A percentile compares a stretch with the other conserved stretches of the same genome.
These are phyloP conservation scores for Alloteropsis angusta DNA, from an alignment of 202 grass and related monocot genomes.

Conservation along the genomic window DNA sequence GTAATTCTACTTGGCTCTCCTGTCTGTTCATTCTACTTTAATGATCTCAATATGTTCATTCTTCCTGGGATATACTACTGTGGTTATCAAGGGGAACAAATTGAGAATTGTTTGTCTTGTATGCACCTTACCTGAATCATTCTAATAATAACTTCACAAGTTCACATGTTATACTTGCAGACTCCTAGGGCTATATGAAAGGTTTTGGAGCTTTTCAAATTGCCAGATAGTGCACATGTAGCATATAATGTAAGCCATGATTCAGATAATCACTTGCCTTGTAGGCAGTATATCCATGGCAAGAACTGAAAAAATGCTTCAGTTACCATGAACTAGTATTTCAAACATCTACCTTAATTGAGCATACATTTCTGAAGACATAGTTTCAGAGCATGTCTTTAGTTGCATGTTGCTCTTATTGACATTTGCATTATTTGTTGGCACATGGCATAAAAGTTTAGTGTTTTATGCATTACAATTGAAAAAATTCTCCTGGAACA, in stretches of 20 bases:
- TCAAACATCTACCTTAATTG: neutral
- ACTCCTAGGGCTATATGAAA: neutral
- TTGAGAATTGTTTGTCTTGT: conserved; percentile 4
- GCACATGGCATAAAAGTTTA: neutral
- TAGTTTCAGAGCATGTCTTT: conserved; percentile 3
- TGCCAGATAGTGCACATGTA: neutral
- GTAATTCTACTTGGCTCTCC: neutral
- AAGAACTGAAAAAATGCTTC: neutral
- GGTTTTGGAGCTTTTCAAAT: conserved; percentile 1
- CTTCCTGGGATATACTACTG: neutral
- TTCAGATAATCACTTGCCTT: conserved; percentile 5
- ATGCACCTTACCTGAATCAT: neutral
- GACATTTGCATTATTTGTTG: neutral
- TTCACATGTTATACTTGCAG: conserved; percentile 13
- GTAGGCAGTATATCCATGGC: neutral
- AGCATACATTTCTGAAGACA: conserved; percentile 6
- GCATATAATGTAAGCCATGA: neutral
- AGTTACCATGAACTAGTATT: neutral
- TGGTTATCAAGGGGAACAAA: neutral
- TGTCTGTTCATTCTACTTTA: neutral
- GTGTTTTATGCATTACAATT: neutral
- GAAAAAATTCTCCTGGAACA: neutral
- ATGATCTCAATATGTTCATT: neutral
- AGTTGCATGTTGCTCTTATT: conserved; percentile 8
- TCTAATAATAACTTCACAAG: conserved; percentile 3